phyloP scores from a whole-genome alignment of 495 filamentous ascomycete genomes.

The Annulohypoxylon nitens region DNA sequence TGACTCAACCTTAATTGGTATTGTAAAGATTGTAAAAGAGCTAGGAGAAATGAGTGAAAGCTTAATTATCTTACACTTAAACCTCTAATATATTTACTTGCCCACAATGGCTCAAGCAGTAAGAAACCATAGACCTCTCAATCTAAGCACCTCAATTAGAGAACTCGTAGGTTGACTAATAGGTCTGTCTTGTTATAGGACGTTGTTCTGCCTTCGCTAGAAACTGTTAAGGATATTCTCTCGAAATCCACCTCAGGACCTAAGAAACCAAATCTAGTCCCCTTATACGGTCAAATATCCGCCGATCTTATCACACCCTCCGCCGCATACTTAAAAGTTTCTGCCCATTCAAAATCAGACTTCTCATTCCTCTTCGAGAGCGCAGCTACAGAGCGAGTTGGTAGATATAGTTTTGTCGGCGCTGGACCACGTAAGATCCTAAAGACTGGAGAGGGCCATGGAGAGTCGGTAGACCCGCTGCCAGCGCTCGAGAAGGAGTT shows the following conservation, averaged over 20 bases:
- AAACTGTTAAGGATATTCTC: constrained; percentile 48
- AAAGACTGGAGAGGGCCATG: constrained; percentile 89
- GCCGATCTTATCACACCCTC: constrained; percentile 94
- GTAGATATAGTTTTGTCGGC: constrained; percentile 94
- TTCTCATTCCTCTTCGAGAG: constrained; percentile 94
- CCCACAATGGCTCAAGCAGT: constrained; percentile 54
- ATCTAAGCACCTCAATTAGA: constrained; percentile 28
- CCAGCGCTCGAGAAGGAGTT: constrained; percentile 84
- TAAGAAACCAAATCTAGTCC: constrained; percentile 78
- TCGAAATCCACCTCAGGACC: constrained; percentile 40
- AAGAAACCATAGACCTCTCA: constrained; percentile 39
- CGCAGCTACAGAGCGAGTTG: constrained; percentile 91
- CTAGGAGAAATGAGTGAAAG: constrained; percentile 14
- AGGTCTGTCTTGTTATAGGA: constrained; percentile 42
- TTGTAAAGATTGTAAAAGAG: constrained; percentile 16
- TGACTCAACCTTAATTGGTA: constrained; percentile 31
- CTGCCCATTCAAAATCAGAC: constrained; percentile 73
- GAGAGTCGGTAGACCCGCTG: constrained; percentile 83
- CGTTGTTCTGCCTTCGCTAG: constrained; percentile 51
- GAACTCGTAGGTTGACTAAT: constrained; percentile 23
- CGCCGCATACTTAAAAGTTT: constrained; percentile 90
- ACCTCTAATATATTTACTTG: constrained; percentile 9
- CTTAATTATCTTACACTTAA: constrained; percentile 1
- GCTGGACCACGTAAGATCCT: constrained; percentile 88
- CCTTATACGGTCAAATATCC: constrained; percentile 85